Base-by-base conservation (phyloP, 306 rosid species). In the Sindora glabra region DNA sequence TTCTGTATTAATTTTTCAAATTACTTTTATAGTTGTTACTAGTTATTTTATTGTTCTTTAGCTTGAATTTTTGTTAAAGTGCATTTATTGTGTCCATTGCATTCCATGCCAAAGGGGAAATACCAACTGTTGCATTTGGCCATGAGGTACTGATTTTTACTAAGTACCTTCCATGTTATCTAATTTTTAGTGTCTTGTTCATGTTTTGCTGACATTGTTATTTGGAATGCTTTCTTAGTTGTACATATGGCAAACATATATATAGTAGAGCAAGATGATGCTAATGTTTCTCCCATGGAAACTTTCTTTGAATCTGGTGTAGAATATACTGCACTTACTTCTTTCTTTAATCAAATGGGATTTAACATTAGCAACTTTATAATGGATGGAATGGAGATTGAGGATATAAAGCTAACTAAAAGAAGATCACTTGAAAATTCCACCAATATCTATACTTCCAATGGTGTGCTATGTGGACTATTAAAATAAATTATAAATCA, bases 51-150 rank as follows among this genome's bases (percentile, higher is more conserved):
- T 49, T 50, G 60, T 45, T 63, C 45, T 41, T 37, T 55, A 59
- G 49, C 52, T 18, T 67, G 30, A 38, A 29, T 57, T 46, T 21
- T 29, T 23, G 37, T 50, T 44, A 48, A 11, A 22, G 22, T 47
- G 54, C 34, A 49, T 53, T 47, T 25, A 92, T 92, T 76, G 95
- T 96, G 39, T 92, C 98, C 49, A 85, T 92, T 67, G 98, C 96
- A 56, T 92, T 88, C 72, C 98, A 92, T 86, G 94, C 95, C 48
- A 73, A 79, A 67, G 96, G 98, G 46, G 98, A 92, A 71, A 81
- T 92, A 48, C 89, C 88, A 30, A 95, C 98, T 1, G 95, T 92
- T 55, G 98, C 98, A 23, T 86, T 96, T 58, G 98, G 98, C 48
- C 98, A 92, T 80, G 88, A 88, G 94, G 96, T 91, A 69, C 59